These are phyloP conservation scores for Alternaria brassicae DNA, from an alignment of 2,329 filamentous ascomycete genomes.

Conservation along the genomic window DNA sequence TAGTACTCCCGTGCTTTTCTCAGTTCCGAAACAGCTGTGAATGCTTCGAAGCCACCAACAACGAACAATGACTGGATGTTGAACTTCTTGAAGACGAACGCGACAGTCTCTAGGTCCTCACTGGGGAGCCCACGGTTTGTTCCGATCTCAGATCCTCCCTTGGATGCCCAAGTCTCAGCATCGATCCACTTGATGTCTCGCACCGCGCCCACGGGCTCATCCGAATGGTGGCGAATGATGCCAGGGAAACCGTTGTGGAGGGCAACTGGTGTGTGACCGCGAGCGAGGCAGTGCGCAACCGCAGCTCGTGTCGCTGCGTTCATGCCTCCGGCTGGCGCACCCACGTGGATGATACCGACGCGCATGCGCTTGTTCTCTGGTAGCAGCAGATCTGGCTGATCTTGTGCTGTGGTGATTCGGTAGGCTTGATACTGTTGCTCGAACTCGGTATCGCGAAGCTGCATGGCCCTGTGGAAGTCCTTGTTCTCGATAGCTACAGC, in stretches of 20 bases:
- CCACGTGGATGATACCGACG: constrained; percentile 95
- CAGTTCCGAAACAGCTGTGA: constrained; percentile 87
- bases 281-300: constrained; percentile 88
- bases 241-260: constrained; percentile 98
- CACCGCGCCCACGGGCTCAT: constrained; percentile 81
- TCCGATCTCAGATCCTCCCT: constrained; percentile 96
- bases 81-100: constrained; percentile 83
- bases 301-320: constrained; percentile 94
- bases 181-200: constrained; percentile 91
- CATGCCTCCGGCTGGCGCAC: constrained; percentile 96
- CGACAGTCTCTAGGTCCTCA: constrained; percentile 84
- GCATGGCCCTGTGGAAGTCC: constrained; percentile 88
- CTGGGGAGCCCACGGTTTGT: constrained; percentile 93
- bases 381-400: constrained; percentile 72
- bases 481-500: constrained; percentile 81
- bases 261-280: constrained; percentile 90
- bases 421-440: constrained; percentile 91
- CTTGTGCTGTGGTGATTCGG: constrained; percentile 85
- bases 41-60: constrained; percentile 95
- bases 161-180: constrained; percentile 93
- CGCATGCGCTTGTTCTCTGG: constrained; percentile 83
- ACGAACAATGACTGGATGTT: constrained; percentile 91
- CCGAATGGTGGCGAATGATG: constrained; percentile 86
- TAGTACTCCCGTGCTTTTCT: constrained; percentile 80
- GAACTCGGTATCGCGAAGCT: constrained; percentile 89